A percentile compares a stretch with the other conserved stretches of the same genome.
These are phyloP conservation scores for Chaetomiaceae sp. DNA, from an alignment of 2,329 filamentous ascomycete species.

Conservation along the genomic window DNA sequence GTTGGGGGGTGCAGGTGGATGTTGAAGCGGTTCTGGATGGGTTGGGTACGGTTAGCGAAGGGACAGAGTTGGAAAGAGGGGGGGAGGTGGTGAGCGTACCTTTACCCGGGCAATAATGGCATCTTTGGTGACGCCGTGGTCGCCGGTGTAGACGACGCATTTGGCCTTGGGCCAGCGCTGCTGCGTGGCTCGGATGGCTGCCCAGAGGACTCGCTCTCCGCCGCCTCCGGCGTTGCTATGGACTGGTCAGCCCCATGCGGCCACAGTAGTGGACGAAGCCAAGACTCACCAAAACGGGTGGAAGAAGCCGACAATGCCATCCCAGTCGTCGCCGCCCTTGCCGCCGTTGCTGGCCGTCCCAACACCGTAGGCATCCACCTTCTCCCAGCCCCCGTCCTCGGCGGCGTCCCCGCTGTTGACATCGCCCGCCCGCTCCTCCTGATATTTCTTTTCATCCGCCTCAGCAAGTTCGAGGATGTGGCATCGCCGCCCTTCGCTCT, in stretches of 20 bases:
- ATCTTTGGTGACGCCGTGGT: conserved; percentile 79
- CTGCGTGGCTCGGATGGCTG: conserved; percentile 86
- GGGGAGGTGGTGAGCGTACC: conserved; percentile 35
- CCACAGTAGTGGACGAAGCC: background rate
- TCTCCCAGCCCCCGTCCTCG: conserved; percentile 63
- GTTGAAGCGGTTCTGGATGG: conserved; percentile 75
- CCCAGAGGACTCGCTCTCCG: conserved; percentile 93
- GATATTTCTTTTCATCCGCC: conserved; percentile 37
- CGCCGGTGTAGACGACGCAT: conserved; percentile 91
- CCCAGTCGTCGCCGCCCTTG: conserved; percentile 57
- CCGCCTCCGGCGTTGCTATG: conserved; percentile 93
- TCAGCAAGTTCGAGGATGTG: conserved; percentile 49
- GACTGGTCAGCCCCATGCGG: conserved; percentile 1
- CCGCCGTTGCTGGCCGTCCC: conserved; percentile 33
- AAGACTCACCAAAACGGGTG: conserved; percentile 85
- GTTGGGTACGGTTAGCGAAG: too few species aligned
- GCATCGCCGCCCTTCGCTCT: conserved; percentile 55
- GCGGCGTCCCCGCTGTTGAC: conserved; percentile 17
- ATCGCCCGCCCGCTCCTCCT: conserved; percentile 31
- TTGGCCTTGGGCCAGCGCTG: conserved; percentile 80
- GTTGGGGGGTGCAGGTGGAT: conserved; percentile 80
- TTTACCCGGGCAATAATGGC: conserved; percentile 72
- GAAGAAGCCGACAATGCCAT: conserved; percentile 89
- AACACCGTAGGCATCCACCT: conserved; percentile 47
- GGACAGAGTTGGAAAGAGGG: background rate